Evolutionary conservation across 2,329 filamentous ascomycete species (phyloP).

Genomic region (Coniochaeta prunicola): DNA sequence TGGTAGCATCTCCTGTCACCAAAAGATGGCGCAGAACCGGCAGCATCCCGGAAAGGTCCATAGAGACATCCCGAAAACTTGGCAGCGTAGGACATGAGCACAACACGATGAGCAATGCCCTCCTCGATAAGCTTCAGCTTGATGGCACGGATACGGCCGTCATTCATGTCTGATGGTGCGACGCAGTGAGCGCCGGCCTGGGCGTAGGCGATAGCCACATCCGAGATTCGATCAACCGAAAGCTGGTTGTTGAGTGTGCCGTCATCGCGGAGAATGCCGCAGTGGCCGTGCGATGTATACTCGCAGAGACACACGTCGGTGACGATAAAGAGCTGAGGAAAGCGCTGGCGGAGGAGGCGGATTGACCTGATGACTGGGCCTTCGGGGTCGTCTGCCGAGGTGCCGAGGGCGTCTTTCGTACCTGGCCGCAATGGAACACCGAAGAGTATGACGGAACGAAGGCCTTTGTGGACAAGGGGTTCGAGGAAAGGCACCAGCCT

Average conservation of each 20-base stretch:
- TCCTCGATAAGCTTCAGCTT: constrained; percentile 97
- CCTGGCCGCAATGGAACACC: constrained; percentile 78
- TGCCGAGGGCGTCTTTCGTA: constrained; percentile 86
- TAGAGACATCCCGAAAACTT: constrained; percentile 97
- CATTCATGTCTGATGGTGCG: constrained; percentile 97
- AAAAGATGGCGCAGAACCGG: constrained; percentile 83
- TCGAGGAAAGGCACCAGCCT: constrained; percentile 77
- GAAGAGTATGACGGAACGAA: constrained; percentile 90
- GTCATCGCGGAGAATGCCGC: constrained; percentile 89
- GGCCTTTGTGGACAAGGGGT: constrained; percentile 80
- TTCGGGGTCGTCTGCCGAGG: constrained; percentile 83
- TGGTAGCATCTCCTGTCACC: constrained; percentile 97
- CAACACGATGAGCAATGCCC: constrained; percentile 81
- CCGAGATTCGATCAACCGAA: constrained; percentile 88
- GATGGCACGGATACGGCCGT: constrained; percentile 92
- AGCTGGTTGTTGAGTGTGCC: constrained; percentile 87
- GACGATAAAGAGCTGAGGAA: constrained; percentile 86
- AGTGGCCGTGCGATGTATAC: constrained; percentile 97
- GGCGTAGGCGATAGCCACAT: constrained; percentile 98
- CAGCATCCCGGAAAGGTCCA: constrained; percentile 94
- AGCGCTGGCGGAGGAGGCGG: constrained; percentile 72
- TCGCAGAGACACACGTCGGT: constrained; percentile 96
- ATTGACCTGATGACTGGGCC: constrained; percentile 89
- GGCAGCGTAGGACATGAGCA: constrained; percentile 96
- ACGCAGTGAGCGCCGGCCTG: constrained; percentile 93